Conservation (phyloP, 2,329 filamentous ascomycete species). For the Ophiocordyceps sinensis region DNA sequence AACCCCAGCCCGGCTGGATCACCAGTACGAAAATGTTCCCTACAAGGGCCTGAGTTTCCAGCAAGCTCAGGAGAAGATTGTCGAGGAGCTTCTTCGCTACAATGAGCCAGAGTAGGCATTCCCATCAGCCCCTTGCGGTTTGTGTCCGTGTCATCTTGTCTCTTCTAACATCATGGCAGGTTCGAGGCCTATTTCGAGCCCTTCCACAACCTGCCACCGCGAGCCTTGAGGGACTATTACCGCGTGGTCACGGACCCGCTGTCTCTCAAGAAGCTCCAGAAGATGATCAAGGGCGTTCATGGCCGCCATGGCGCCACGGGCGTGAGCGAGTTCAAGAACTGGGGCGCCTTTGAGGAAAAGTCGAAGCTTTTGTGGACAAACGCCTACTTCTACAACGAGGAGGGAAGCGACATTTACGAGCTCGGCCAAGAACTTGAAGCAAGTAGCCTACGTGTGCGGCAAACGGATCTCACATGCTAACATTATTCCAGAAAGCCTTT, state of each 20-base stretch:
- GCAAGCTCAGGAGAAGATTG: slow-evolving; percentile 72
- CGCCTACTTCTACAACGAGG: slow-evolving; percentile 80
- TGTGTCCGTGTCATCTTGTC: not conserved
- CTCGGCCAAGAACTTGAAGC: slow-evolving; percentile 72
- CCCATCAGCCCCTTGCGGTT: not conserved
- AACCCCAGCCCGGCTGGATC: slow-evolving; percentile 29
- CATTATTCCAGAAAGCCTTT: slow-evolving; percentile 48
- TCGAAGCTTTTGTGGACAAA: slow-evolving; percentile 76
- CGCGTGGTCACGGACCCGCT: slow-evolving; percentile 68
- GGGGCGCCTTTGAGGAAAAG: slow-evolving; percentile 69
- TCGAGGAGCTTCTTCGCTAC: slow-evolving; percentile 58
- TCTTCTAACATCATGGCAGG: slow-evolving; percentile 26
- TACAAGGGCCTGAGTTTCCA: slow-evolving; percentile 68
- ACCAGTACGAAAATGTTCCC: slow-evolving; percentile 38
- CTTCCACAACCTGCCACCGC: slow-evolving; percentile 65
- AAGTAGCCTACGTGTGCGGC: slow-evolving; percentile 4
- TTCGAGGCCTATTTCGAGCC: slow-evolving; percentile 57
- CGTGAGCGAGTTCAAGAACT: slow-evolving; percentile 59
- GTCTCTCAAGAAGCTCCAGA: slow-evolving; percentile 64
- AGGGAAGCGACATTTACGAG: slow-evolving; percentile 70
- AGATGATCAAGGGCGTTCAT: slow-evolving; percentile 58
- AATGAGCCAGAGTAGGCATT: slow-evolving; percentile 47
- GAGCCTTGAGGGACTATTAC: slow-evolving; percentile 73
- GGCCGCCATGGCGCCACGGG: slow-evolving; percentile 51
- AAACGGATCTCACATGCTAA: slow-evolving; percentile 4